phyloP scores from a whole-genome alignment of 768 basidiomycete species.

The Albatrellus ellisii region DNA sequence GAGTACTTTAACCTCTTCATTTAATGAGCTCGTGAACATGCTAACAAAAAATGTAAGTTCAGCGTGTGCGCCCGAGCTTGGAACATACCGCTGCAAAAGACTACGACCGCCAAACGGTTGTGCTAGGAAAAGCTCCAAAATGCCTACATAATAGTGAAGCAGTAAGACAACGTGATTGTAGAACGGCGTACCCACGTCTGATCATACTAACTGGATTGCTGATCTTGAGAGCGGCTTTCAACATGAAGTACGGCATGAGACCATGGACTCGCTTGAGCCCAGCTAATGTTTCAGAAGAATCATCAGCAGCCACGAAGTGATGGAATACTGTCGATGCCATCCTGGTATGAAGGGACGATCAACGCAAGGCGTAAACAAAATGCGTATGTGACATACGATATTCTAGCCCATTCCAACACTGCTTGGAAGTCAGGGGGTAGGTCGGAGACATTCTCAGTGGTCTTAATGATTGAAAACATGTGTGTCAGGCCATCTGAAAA shows the following conservation, averaged over 20 bases:
- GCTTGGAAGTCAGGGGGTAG: constrained; percentile 79
- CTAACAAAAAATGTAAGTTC: constrained; percentile 24
- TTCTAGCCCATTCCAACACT: constrained; percentile 92
- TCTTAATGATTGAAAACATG: constrained; percentile 82
- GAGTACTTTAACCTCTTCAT: constrained; percentile 77
- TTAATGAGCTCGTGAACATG: constrained; percentile 90
- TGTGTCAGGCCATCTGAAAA: constrained; percentile 74
- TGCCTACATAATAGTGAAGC: constrained; percentile 21
- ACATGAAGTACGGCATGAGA: constrained; percentile 94
- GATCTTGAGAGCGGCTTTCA: constrained; percentile 83
- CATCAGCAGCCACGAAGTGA: constrained; percentile 85
- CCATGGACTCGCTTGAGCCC: constrained; percentile 88
- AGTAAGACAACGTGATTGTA: background rate
- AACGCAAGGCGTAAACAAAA: background rate
- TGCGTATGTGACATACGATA: constrained; percentile 57
- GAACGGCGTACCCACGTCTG: constrained; percentile 40
- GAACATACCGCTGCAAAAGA: constrained; percentile 67
- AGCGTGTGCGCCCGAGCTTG: background rate
- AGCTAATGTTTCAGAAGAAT: constrained; percentile 79
- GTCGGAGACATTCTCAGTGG: constrained; percentile 60
- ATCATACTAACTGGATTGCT: constrained; percentile 97
- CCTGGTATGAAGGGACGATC: constrained; percentile 26
- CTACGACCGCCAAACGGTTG: constrained; percentile 93
- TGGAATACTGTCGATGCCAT: constrained; percentile 96
- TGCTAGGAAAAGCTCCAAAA: constrained; percentile 91